phyloP scores from a whole-genome alignment of 805 yeast genomes.

The Pichia rugopelliculosa region DNA sequence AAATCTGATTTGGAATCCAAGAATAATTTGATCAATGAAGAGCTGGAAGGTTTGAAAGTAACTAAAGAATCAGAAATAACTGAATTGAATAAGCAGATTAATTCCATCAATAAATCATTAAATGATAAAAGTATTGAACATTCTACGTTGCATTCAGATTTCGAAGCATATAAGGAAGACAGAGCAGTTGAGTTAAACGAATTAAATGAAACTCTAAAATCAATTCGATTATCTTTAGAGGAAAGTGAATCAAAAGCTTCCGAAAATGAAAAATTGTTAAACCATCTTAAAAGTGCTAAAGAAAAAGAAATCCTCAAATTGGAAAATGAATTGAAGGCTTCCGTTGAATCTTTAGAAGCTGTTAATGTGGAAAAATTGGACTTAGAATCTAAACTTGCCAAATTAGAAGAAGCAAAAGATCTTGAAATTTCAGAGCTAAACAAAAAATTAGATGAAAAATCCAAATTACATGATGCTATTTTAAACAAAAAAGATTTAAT shows the following conservation, averaged over 20 bases:
- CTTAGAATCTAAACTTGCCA: background rate
- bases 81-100: background rate
- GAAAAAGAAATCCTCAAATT: background rate
- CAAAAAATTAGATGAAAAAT: background rate
- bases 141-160: background rate
- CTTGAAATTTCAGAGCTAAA: background rate
- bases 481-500: background rate
- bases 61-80: background rate
- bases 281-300: background rate
- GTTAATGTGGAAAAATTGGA: background rate
- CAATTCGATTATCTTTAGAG: background rate
- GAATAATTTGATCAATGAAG: background rate
- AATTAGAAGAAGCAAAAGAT: background rate
- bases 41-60: background rate
- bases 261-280: background rate
- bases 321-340: background rate
- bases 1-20: background rate
- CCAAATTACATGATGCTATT: background rate
- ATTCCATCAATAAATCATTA: background rate
- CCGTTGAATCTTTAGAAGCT: background rate
- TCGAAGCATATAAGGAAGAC: background rate
- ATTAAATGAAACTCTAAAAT: background rate
- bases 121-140: constrained; percentile 1
- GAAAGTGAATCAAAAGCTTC: background rate
- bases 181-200: background rate